Evolutionary conservation across 805 yeast species (phyloP).

Genomic region (Debaryomyces tyrocola): DNA sequence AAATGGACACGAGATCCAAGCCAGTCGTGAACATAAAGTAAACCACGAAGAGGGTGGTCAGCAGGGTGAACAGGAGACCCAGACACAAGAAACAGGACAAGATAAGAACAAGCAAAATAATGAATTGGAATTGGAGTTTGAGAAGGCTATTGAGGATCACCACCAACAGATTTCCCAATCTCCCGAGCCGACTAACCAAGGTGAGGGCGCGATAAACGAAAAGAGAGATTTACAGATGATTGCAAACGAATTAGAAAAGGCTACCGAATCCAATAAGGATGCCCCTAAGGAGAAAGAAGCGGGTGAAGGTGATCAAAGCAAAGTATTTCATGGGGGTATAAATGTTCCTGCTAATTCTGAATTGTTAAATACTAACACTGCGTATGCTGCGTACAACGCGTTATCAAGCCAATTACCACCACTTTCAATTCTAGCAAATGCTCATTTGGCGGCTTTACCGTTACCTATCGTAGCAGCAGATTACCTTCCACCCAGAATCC

Average conservation of each 20-base stretch:
- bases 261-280: slow-evolving; percentile 20
- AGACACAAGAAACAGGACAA: neutral
- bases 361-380: slow-evolving; percentile 38
- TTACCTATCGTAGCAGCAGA: slow-evolving; percentile 57
- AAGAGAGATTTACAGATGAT: slow-evolving; percentile 28
- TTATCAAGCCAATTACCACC: slow-evolving; percentile 39
- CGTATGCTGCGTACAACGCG: slow-evolving; percentile 44
- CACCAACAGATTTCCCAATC: slow-evolving; percentile 10
- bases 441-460: slow-evolving; percentile 63
- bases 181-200: slow-evolving; percentile 3
- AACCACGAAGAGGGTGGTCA: neutral
- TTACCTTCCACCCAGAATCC: slow-evolving; percentile 58
- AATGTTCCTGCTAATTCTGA: slow-evolving; percentile 42
- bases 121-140: slow-evolving; percentile 17
- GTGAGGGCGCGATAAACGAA: slow-evolving; percentile 14
- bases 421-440: slow-evolving; percentile 33
- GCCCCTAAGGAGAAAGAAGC: neutral
- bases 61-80: neutral
- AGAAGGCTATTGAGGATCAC: slow-evolving; percentile 18
- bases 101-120: neutral
- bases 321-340: slow-evolving; percentile 19
- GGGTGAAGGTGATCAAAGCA: neutral
- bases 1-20: neutral
- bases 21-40: neutral
- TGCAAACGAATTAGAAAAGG: slow-evolving; percentile 32